Conservation (phyloP, 495 filamentous ascomycete genomes). For the Podospora tetraspora region DNA sequence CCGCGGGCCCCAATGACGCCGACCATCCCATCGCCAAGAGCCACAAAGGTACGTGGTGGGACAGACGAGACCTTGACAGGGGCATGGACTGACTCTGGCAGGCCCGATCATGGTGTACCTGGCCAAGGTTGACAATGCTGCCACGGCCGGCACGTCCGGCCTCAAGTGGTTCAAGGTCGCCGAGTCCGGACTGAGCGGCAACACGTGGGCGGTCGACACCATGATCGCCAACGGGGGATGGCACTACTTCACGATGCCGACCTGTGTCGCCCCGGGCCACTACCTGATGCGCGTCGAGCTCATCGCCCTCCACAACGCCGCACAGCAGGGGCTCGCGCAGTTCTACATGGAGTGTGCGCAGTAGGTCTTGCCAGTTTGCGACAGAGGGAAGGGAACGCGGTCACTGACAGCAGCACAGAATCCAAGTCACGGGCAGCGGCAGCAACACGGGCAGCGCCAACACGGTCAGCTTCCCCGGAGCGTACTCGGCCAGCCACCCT, state of each 20-base stretch:
- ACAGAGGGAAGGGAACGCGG: too few relatives aligned
- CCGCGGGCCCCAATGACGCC: conserved; percentile 37
- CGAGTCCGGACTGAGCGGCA: conserved; percentile 38
- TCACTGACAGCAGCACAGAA: conserved; percentile 14
- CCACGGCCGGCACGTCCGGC: conserved; percentile 33
- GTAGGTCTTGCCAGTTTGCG: conserved; percentile 1
- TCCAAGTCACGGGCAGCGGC: conserved; percentile 47
- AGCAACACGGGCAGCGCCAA: conserved; percentile 30
- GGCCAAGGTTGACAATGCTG: conserved; percentile 45
- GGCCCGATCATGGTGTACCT: conserved; percentile 47
- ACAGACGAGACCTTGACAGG: background rate
- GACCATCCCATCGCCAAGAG: conserved; percentile 48
- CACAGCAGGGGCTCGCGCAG: conserved; percentile 40
- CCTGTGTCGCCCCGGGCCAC: conserved; percentile 41
- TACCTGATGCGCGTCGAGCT: conserved; percentile 52
- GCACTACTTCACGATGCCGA: conserved; percentile 45
- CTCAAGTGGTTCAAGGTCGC: conserved; percentile 45
- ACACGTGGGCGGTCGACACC: conserved; percentile 15
- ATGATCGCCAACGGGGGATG: conserved; percentile 34
- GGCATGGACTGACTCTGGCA: conserved; percentile 7
- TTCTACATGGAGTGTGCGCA: conserved; percentile 47
- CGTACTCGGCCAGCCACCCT: conserved; percentile 43
- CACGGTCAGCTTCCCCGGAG: conserved; percentile 46
- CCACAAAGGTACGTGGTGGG: conserved; percentile 35
- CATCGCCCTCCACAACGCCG: conserved; percentile 45